Evolutionary conservation across 345 rosid species (phyloP), one percentile per base, ranked within the genome.

Genomic region (Eucalyptus sideroxylon): DNA sequence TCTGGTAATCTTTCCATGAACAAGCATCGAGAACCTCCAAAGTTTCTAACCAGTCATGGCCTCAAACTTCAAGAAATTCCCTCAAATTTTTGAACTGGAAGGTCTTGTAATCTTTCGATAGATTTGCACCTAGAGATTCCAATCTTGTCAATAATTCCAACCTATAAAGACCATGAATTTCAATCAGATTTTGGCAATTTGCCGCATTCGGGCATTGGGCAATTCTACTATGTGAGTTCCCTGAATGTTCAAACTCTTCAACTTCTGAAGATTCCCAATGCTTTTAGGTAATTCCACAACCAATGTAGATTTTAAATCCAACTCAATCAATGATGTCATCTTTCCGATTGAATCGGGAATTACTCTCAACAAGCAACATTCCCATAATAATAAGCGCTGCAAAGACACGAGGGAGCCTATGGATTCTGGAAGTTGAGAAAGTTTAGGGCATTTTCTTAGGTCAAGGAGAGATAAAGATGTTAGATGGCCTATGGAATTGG

Each of bases 201-300:
- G 60, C 60, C 23, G 23, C 0, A 51, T 51, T 51, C 2, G 4
- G 56, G 56, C 56, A 51, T 51, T 0, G 4, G 23, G 56, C 0
- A 59, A 59, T 59, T 59, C 3, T 24, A 0, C 13, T 59, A 59
- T 59, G 65, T 2, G 5, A 59, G 65, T 59, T 24, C 14, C 65
- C 0, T 11, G 3, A 59, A 59, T 59, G 12, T 59, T 4, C 65
- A 59, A 26, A 11, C 0, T 24, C n/a, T 11, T 59, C n/a, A 26
- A 59, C 12, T 59, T 56, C 0, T 59, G 15, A 11, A 59, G 13
- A 11, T 59, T 59, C 15, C 30, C 65, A 26, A 59, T 59, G 14
- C n/a, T 11, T 59, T 26, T 11, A 5, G n/a, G 65, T 26, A 59
- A 59, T 59, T 59, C 14, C 7, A 0, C n/a, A 59, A 5, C 6